Percentiles rank a stretch among this genome's conserved stretches.
Conservation (phyloP, 2,329 filamentous ascomycete species). For the Colletotrichum noveboracense region DNA sequence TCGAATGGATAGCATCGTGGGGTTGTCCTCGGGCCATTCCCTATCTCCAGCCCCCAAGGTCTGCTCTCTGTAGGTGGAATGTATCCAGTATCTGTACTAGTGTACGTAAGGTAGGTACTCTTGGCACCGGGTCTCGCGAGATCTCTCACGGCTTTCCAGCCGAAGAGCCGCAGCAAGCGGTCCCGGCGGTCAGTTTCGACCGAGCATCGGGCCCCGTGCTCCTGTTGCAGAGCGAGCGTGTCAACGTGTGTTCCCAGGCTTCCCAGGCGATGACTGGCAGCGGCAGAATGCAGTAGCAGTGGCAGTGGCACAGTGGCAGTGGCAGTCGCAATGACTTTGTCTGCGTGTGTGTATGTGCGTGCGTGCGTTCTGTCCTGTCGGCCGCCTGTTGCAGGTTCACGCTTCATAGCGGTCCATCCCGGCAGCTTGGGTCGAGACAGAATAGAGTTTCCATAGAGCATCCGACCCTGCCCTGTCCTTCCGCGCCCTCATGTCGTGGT, state of each 20-base stretch:
- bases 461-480: background rate
- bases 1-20: background rate
- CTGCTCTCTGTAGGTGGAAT: background rate
- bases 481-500: background rate
- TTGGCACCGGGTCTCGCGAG: background rate
- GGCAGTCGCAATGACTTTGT: too few relatives aligned
- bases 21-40: background rate
- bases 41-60: background rate
- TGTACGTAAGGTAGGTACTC: background rate
- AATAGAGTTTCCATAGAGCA: background rate
- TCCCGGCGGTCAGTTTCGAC: background rate
- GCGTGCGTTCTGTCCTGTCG: background rate
- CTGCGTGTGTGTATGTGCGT: too few relatives aligned
- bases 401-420: conserved; percentile 3
- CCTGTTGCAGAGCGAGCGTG: background rate
- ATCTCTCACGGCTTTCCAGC: background rate
- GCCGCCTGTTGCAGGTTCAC: background rate
- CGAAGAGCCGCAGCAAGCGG: conserved; percentile 6
- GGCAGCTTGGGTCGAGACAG: conserved; percentile 12
- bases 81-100: background rate
- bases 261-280: background rate
- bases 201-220: background rate
- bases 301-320: too few relatives aligned
- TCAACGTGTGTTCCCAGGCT: background rate
- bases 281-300: background rate